Conservation (phyloP, 2,329 filamentous ascomycete genomes). For the Trichophyton mentagrophytes region DNA sequence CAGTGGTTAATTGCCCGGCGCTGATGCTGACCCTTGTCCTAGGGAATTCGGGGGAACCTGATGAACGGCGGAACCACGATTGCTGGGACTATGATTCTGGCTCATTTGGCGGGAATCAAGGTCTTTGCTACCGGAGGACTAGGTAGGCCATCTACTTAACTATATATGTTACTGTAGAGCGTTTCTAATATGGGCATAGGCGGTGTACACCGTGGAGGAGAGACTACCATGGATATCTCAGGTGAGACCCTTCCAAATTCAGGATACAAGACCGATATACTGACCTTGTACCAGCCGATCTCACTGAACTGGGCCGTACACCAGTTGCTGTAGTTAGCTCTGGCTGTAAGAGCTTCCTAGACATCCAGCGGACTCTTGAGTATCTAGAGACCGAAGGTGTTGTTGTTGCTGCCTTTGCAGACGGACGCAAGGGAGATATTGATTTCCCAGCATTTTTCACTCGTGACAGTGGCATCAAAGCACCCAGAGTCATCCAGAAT, state of each 20-base stretch:
- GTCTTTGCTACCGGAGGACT: slow-evolving; percentile 92
- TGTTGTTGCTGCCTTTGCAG: slow-evolving; percentile 77
- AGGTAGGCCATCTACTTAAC: slow-evolving; percentile 28
- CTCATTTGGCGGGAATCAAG: slow-evolving; percentile 72
- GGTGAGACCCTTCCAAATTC: slow-evolving; percentile 13
- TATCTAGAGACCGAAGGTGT: slow-evolving; percentile 59
- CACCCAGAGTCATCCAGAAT: slow-evolving; percentile 59
- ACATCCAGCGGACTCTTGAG: slow-evolving; percentile 81
- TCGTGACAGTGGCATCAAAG: slow-evolving; percentile 68
- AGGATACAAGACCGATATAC: background rate
- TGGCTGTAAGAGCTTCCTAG: slow-evolving; percentile 91
- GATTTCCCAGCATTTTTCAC: slow-evolving; percentile 93
- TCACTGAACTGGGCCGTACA: slow-evolving; percentile 85
- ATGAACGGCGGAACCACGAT: slow-evolving; percentile 88
- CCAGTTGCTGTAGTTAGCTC: slow-evolving; percentile 77
- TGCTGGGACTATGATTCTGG: slow-evolving; percentile 81
- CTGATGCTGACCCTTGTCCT: slow-evolving; percentile 6
- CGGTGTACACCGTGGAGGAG: slow-evolving; percentile 81
- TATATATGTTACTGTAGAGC: background rate
- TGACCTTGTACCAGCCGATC: slow-evolving; percentile 47
- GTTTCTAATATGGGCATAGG: slow-evolving; percentile 28
- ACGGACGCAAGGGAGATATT: slow-evolving; percentile 57
- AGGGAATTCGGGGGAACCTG: slow-evolving; percentile 53
- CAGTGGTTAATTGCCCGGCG: background rate
- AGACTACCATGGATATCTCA: slow-evolving; percentile 81